Conservation (phyloP, 805 yeast species). For the Scheffersomyces amazonensis region DNA sequence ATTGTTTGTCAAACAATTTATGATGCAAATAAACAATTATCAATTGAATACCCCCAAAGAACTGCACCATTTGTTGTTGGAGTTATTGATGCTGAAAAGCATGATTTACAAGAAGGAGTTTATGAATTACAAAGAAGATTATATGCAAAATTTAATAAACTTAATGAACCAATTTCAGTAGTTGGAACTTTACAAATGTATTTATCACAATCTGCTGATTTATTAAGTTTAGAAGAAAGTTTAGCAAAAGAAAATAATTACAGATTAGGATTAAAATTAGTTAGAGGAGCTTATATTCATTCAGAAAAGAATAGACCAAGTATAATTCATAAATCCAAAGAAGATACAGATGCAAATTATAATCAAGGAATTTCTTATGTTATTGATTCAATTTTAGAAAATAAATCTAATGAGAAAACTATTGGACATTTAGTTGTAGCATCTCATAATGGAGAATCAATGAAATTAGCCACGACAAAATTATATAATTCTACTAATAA, state of each 20-base stretch:
- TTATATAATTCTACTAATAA: slow-evolving; percentile 25
- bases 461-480: slow-evolving; percentile 63
- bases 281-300: slow-evolving; percentile 94
- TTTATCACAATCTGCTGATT: slow-evolving; percentile 63
- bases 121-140: slow-evolving; percentile 84
- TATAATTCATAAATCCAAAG: slow-evolving; percentile 73
- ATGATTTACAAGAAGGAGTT: slow-evolving; percentile 85
- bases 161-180: slow-evolving; percentile 57
- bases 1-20: slow-evolving; percentile 56
- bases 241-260: slow-evolving; percentile 62
- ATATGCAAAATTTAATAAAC: slow-evolving; percentile 68
- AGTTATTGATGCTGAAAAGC: slow-evolving; percentile 90
- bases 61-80: slow-evolving; percentile 69
- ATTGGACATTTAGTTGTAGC: slow-evolving; percentile 86
- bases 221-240: slow-evolving; percentile 60
- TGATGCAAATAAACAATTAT: slow-evolving; percentile 49
- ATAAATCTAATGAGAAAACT: slow-evolving; percentile 43
- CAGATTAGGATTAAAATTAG: slow-evolving; percentile 82
- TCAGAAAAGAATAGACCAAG: slow-evolving; percentile 69
- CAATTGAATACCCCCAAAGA: slow-evolving; percentile 58
- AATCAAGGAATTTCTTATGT: slow-evolving; percentile 65
- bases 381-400: slow-evolving; percentile 53
- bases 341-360: slow-evolving; percentile 76
- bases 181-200: slow-evolving; percentile 95
- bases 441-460: slow-evolving; percentile 82